A percentile compares a stretch with the other conserved stretches of the same genome.
Conservation (phyloP, 345 rosid genomes). For the Pugionium dolabratum region DNA sequence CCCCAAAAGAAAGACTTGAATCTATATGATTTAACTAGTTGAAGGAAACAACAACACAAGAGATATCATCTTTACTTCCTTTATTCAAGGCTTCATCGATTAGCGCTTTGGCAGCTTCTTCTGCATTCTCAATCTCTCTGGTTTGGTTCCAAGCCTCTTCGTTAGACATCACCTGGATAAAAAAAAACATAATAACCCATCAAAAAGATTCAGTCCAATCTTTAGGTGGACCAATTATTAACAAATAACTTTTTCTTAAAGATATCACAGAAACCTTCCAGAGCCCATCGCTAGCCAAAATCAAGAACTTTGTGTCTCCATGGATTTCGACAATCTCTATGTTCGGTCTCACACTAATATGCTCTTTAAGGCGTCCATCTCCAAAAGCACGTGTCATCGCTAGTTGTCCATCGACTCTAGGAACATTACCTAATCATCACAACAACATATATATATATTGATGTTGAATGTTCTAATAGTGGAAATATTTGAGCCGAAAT, state of each 20-base stretch:
- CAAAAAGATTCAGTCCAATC: background rate
- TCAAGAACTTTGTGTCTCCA: conserved; percentile 41
- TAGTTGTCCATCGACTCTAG: conserved; percentile 51
- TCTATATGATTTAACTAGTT: background rate
- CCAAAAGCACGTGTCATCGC: conserved; percentile 59
- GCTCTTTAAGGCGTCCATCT: conserved; percentile 51
- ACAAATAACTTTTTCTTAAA: no score
- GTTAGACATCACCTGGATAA: conserved; percentile 50
- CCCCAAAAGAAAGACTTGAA: background rate
- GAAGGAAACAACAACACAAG: conserved; percentile 47
- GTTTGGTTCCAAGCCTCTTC: conserved; percentile 45
- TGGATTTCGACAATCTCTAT: conserved; percentile 30
- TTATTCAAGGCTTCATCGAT: conserved; percentile 44
- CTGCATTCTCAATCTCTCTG: conserved; percentile 31
- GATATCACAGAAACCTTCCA: conserved; percentile 46
- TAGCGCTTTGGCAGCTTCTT: conserved; percentile 38
- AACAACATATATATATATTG: background rate
- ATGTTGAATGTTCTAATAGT: background rate
- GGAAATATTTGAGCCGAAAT: no score
- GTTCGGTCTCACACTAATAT: conserved; percentile 49
- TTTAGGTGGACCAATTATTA: background rate
- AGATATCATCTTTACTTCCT: conserved; percentile 48
- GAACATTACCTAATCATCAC: conserved; percentile 41
- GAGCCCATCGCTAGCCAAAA: conserved; percentile 61
- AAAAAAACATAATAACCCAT: background rate